A percentile compares a stretch with the other conserved stretches of the same genome.
Conservation (phyloP, 2,329 filamentous ascomycete genomes). For the Penicillium sp. region DNA sequence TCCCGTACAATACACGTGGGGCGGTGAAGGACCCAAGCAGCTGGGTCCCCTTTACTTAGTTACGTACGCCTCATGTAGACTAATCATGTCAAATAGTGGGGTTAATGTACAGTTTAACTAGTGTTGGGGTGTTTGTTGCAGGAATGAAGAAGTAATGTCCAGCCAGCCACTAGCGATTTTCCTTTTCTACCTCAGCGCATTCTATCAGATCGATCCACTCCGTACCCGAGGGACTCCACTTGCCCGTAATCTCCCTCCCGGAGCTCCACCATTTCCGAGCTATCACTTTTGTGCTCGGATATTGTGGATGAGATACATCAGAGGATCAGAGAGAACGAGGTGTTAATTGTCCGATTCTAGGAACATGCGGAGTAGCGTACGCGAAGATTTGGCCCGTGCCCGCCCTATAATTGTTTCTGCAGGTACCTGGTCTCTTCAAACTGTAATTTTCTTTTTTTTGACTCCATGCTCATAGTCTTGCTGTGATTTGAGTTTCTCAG, state of each 20-base stretch:
- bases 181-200: neutral
- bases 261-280: conserved; percentile 15
- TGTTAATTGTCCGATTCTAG: conserved; percentile 20
- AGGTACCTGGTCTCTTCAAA: conserved; percentile 16
- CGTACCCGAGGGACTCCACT: conserved; percentile 16
- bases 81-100: neutral
- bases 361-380: neutral
- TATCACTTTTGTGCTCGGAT: conserved; percentile 12
- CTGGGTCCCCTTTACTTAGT: neutral
- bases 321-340: conserved; percentile 8
- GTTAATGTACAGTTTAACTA: neutral
- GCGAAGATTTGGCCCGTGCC: neutral
- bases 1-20: conserved; percentile 8
- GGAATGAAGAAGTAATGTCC: neutral
- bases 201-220: conserved; percentile 14
- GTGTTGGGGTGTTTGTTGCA: neutral
- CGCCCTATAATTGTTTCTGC: conserved; percentile 11
- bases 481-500: conserved; percentile 12
- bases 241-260: conserved; percentile 3
- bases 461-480: conserved; percentile 7
- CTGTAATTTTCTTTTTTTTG: conserved; percentile 7
- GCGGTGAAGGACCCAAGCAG: conserved; percentile 11
- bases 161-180: neutral
- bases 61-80: neutral
- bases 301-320: conserved; percentile 14